Evolutionary conservation across 164 flowering plant species (phyloP), one percentile per base, ranked within the genome.

Genomic region (Aristolochia contorta): DNA sequence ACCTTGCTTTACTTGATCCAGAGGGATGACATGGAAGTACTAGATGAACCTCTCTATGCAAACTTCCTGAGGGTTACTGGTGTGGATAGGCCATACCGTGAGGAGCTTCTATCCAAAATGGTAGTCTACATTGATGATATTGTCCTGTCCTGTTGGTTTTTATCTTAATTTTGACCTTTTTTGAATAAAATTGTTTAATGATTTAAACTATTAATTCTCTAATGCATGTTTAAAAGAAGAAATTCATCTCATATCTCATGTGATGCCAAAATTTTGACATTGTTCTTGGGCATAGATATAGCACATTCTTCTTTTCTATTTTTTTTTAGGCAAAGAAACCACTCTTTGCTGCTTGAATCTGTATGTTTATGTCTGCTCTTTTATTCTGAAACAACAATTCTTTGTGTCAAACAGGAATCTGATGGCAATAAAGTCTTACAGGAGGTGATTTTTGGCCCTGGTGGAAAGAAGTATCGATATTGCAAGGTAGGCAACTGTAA

Each of bases 1-100:
- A 37, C 10, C 43, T 8, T 4, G 43, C 10, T 37, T 37, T 37
- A 10, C 7, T 37, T 4, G 43, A 7, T 37, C 12, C 41, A 85
- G 92, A 77, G 92, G 78, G 93, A 93, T 80, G 97, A 93, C 68
- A 82, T 60, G n/a, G 97, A 93, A 74, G 95, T 90, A 74, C 84
- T 90, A 56, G 99, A 93, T 73, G 99, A 93, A 76, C 99, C 99
- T 6, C 84, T 93, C 12, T 93, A 93, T 75, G 88, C 95, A 47
- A 65, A 79, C 71, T 88, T 76, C 59, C 81, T 93, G 60, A 77
- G 74, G 25, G 85, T 75, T 12, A 84, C 87, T 21, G 95, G 91
- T 49, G 71, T 64, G 50, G 82, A 83, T 41, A 80, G 99, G 80
- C 99, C 95, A 12, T 91, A 88, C 67, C 71, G 80, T 13, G 91